These are phyloP conservation scores for Nigrospora sphaerica DNA, from an alignment of 2,329 filamentous ascomycete species.

Conservation along the genomic window DNA sequence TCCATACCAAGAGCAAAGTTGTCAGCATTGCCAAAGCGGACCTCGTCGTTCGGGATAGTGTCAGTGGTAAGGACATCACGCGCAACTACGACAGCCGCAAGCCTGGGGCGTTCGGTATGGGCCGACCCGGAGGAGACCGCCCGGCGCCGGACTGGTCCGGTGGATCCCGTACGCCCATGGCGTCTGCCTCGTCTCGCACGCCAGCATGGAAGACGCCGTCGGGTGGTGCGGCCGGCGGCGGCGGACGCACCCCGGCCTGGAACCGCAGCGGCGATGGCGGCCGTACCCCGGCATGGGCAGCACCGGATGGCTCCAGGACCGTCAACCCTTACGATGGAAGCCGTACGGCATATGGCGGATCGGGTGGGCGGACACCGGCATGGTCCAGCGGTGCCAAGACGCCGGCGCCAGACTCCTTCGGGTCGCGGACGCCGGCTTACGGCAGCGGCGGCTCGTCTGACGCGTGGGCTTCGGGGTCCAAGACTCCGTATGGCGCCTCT, in stretches of 20 bases:
- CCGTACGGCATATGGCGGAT: constrained; percentile 74
- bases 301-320: constrained; percentile 60
- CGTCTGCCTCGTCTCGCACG: constrained; percentile 58
- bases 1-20: constrained; percentile 91
- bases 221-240: constrained; percentile 35
- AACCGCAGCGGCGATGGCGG: constrained; percentile 46
- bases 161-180: constrained; percentile 63
- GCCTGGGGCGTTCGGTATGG: constrained; percentile 24
- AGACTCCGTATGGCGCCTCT: constrained; percentile 66
- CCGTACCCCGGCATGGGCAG: constrained; percentile 65
- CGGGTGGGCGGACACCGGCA: constrained; percentile 55
- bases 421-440: constrained; percentile 64
- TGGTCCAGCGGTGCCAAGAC: constrained; percentile 76
- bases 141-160: constrained; percentile 50
- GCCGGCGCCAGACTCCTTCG: constrained; percentile 57
- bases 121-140: constrained; percentile 35
- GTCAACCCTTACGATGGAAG: constrained; percentile 67
- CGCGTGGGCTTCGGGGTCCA: constrained; percentile 60
- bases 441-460: constrained; percentile 36
- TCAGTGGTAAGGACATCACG: constrained; percentile 73
- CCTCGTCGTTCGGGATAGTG: constrained; percentile 78
- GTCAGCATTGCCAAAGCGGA: constrained; percentile 77
- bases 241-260: constrained; percentile 58
- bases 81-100: constrained; percentile 44
- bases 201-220: constrained; percentile 68